A percentile compares a stretch with the other conserved stretches of the same genome.
Evolutionary conservation across 306 rosid genomes (phyloP).

Genomic region (Prunus davidiana): DNA sequence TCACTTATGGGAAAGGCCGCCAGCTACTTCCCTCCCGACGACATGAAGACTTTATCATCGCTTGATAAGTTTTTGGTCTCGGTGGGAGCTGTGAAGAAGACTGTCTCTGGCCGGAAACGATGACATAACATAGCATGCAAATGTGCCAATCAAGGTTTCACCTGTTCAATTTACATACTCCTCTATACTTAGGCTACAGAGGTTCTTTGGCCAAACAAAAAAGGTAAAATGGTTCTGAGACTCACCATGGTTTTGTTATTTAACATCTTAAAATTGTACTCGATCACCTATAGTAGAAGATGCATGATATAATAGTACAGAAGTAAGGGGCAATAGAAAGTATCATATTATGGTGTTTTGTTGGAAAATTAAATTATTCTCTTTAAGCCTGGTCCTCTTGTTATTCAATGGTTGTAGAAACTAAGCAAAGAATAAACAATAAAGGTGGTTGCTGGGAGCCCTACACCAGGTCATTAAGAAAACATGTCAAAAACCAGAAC

Average conservation of each 20-base stretch:
- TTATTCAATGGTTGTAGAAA: background rate
- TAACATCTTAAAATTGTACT: conserved; percentile 1
- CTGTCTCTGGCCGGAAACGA: conserved; percentile 72
- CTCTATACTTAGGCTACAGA: conserved; percentile 24
- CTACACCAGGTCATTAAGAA: background rate
- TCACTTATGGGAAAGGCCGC: conserved; percentile 90
- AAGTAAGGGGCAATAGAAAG: background rate
- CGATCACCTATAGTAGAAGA: background rate
- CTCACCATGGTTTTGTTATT: conserved; percentile 29
- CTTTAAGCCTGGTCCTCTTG: conserved; percentile 10
- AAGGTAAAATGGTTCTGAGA: background rate
- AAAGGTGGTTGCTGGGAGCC: background rate
- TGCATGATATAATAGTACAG: conserved; percentile 5
- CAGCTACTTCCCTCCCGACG: conserved; percentile 92
- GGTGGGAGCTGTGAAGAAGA: conserved; percentile 88
- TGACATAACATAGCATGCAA: conserved; percentile 25
- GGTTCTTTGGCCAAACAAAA: background rate
- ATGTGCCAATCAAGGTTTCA: conserved; percentile 16
- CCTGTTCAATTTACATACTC: conserved; percentile 11
- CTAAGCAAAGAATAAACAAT: conserved; percentile 16
- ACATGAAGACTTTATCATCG: conserved; percentile 91
- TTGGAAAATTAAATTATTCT: conserved; percentile 13
- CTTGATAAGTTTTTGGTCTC: conserved; percentile 85
- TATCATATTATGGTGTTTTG: background rate
- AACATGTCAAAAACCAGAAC: background rate